A percentile compares a stretch with the other conserved stretches of the same genome.
phyloP scores from a whole-genome alignment of 306 rosid species.

The Acacia melanoxylon region DNA sequence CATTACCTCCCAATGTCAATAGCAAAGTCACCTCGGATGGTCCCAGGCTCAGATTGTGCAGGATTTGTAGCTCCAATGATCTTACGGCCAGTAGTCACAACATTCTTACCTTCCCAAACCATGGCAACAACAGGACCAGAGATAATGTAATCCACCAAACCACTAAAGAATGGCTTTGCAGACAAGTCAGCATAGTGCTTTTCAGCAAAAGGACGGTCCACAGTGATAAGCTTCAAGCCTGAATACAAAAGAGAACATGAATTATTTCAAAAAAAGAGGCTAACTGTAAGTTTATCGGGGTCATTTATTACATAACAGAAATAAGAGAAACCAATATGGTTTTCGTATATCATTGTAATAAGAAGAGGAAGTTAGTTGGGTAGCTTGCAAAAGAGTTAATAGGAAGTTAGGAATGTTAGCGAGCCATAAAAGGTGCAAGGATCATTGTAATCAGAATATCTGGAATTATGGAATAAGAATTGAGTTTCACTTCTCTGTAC shows the following conservation, averaged over 20 bases:
- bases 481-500: neutral
- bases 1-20: conserved; percentile 17
- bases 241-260: neutral
- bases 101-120: conserved; percentile 76
- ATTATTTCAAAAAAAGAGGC: neutral
- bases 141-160: conserved; percentile 63
- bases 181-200: conserved; percentile 67
- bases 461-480: neutral
- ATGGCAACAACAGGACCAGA: conserved; percentile 75
- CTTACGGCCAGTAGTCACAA: conserved; percentile 58
- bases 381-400: neutral
- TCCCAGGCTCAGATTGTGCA: conserved; percentile 15
- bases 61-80: conserved; percentile 75
- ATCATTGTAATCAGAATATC: neutral
- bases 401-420: neutral
- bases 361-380: neutral
- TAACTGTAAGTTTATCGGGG: neutral
- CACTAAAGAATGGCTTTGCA: conserved; percentile 66
- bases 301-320: neutral
- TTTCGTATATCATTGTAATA: neutral
- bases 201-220: conserved; percentile 67
- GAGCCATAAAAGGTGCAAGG: neutral
- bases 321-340: neutral
- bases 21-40: conserved; percentile 17
- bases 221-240: conserved; percentile 65